Evolutionary conservation across 2,329 filamentous ascomycete genomes (phyloP).

Genomic region (Aciculosporium take): DNA sequence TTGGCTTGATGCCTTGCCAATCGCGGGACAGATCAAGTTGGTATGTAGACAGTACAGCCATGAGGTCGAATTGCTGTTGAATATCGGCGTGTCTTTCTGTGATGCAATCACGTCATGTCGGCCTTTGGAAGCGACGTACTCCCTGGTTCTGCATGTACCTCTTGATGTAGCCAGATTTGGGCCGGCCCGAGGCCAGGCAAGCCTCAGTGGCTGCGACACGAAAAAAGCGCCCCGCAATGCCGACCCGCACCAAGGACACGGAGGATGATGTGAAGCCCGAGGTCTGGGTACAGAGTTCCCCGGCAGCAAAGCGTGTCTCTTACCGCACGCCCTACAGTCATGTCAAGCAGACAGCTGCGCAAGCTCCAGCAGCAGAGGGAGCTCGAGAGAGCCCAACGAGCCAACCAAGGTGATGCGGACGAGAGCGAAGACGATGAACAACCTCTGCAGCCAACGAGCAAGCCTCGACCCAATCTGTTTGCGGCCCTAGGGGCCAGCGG

Average conservation of each 20-base stretch:
- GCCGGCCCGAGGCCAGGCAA: too few relatives aligned
- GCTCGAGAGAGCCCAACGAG: slow-evolving; percentile 18
- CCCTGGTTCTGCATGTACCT: background rate
- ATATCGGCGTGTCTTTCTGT: too few relatives aligned
- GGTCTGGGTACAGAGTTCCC: too few relatives aligned
- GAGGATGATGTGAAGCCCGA: too few relatives aligned
- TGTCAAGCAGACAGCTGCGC: slow-evolving; percentile 38
- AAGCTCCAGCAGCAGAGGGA: slow-evolving; percentile 38
- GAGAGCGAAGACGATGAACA: slow-evolving; percentile 18
- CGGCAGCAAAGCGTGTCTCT: too few relatives aligned
- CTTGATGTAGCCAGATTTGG: too few relatives aligned
- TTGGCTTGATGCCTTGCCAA: background rate
- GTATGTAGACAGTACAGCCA: background rate
- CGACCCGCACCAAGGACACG: too few relatives aligned
- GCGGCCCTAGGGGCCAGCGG: slow-evolving; percentile 35
- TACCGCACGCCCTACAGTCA: slow-evolving; percentile 13
- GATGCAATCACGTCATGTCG: too few relatives aligned
- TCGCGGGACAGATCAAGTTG: background rate
- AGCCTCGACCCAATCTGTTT: slow-evolving; percentile 33
- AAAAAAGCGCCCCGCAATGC: too few relatives aligned
- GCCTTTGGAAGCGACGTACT: background rate
- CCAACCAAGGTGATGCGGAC: slow-evolving; percentile 9
- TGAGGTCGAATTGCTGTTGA: background rate
- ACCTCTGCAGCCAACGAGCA: slow-evolving; percentile 17
- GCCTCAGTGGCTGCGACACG: too few relatives aligned